These are phyloP conservation scores for Boletellus ananiceps DNA, from an alignment of 768 basidiomycete genomes.

Conservation along the genomic window DNA sequence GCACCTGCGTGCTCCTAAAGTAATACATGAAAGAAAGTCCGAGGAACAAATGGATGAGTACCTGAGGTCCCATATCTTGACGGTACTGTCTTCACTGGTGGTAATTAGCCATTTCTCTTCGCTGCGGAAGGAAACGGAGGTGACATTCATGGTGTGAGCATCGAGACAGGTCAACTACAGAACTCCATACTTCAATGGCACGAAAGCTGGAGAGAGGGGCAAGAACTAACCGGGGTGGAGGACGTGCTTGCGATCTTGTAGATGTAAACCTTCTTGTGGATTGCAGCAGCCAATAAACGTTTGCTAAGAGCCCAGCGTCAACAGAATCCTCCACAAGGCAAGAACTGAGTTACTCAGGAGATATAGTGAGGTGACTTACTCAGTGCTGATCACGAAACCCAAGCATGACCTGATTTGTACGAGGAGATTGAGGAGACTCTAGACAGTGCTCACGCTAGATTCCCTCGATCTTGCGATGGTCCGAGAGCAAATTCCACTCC, in stretches of 20 bases:
- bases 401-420: conserved; percentile 16
- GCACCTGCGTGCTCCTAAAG: conserved; percentile 65
- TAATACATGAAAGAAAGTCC: conserved; percentile 16
- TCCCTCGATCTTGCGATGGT: conserved; percentile 87
- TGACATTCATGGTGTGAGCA: conserved; percentile 89
- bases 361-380: conserved; percentile 96
- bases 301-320: conserved; percentile 53
- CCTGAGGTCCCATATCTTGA: conserved; percentile 99
- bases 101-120: conserved; percentile 99
- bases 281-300: conserved; percentile 89
- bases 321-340: conserved; percentile 11
- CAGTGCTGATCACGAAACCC: conserved; percentile 56
- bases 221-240: conserved; percentile 42
- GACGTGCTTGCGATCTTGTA: conserved; percentile 80
- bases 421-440: conserved; percentile 12
- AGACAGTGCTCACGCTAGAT: conserved; percentile 59
- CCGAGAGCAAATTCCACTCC: conserved; percentile 96
- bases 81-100: conserved; percentile 93
- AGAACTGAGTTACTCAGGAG: conserved; percentile 72
- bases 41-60: conserved; percentile 32
- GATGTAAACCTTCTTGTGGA: conserved; percentile 90
- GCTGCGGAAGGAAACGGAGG: conserved; percentile 91
- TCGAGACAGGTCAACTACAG: conserved; percentile 80
- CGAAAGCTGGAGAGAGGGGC: conserved; percentile 7
- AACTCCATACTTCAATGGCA: conserved; percentile 15